Conservation (phyloP, 2,329 filamentous ascomycete species). For the Kalmusia sp. region DNA sequence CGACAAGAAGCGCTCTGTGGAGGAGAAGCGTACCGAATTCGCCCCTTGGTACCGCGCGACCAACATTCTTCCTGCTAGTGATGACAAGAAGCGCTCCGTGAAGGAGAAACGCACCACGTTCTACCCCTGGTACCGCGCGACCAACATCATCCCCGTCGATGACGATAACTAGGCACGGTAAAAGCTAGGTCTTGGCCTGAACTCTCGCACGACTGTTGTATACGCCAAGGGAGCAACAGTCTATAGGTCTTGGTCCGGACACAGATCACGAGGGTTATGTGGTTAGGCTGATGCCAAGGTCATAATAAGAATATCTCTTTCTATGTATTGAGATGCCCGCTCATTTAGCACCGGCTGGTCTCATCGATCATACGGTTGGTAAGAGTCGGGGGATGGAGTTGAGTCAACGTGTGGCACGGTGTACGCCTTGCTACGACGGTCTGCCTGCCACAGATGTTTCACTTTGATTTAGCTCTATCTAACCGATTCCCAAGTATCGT, state of each 20-base stretch:
- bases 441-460: not conserved
- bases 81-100: slow-evolving; percentile 4
- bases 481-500: not conserved
- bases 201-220: not conserved
- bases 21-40: slow-evolving; percentile 2
- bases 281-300: not conserved
- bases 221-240: not conserved
- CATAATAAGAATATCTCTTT: not conserved
- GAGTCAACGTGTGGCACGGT: not conserved
- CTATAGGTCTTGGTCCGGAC: not conserved
- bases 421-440: not conserved
- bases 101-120: slow-evolving; percentile 5
- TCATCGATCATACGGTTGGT: not conserved
- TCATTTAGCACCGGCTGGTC: not conserved
- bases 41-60: slow-evolving; percentile 1
- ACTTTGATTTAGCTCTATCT: not conserved
- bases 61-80: slow-evolving; percentile 8
- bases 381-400: not conserved
- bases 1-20: not conserved
- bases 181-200: not conserved
- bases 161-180: not conserved
- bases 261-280: not conserved
- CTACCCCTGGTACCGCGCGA: slow-evolving; percentile 5
- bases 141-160: not conserved
- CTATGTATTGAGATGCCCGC: not conserved